These are phyloP conservation scores for Crithidia thermophila DNA, from an alignment of 208 protist species.

Conservation along the genomic window DNA sequence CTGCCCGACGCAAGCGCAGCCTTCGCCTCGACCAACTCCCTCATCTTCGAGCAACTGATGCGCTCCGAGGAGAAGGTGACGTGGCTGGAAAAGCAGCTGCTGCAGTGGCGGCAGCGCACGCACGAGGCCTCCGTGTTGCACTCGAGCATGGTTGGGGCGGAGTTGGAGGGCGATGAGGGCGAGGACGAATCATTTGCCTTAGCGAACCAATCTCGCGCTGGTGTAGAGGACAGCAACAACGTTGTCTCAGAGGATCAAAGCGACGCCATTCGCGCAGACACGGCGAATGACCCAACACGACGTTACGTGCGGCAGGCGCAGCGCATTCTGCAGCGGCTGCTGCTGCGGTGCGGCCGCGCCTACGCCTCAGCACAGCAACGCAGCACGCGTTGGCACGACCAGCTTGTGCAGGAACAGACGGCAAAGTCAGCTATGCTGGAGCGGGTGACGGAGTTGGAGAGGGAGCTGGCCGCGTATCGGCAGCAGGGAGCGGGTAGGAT, in stretches of 20 bases:
- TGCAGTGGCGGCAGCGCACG: conserved; percentile 31
- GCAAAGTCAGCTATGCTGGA: conserved; percentile 19
- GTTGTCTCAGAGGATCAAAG: not conserved
- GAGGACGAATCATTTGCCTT: no score
- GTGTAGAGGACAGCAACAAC: no score
- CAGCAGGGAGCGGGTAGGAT: not conserved
- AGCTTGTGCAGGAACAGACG: conserved; percentile 18
- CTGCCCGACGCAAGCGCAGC: not conserved
- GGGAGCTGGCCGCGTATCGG: conserved; percentile 19
- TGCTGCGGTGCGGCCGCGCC: conserved; percentile 25
- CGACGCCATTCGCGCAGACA: no score
- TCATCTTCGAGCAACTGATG: conserved; percentile 38
- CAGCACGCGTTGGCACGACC: conserved; percentile 18
- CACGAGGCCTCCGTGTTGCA: conserved; percentile 15
- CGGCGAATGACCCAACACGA: conserved; percentile 9
- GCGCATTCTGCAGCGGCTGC: conserved; percentile 18
- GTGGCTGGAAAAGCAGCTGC: conserved; percentile 32
- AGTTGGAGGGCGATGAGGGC: not conserved
- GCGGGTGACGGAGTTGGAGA: conserved; percentile 24
- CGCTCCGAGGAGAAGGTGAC: conserved; percentile 33
- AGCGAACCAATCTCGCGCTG: no score
- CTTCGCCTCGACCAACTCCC: conserved; percentile 23
- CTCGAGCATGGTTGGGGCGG: not conserved
- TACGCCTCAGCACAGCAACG: conserved; percentile 27
- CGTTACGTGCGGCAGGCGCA: conserved; percentile 7